These are phyloP conservation scores for Fusarium irregulare DNA, from an alignment of 2,329 filamentous ascomycete species.

Conservation along the genomic window DNA sequence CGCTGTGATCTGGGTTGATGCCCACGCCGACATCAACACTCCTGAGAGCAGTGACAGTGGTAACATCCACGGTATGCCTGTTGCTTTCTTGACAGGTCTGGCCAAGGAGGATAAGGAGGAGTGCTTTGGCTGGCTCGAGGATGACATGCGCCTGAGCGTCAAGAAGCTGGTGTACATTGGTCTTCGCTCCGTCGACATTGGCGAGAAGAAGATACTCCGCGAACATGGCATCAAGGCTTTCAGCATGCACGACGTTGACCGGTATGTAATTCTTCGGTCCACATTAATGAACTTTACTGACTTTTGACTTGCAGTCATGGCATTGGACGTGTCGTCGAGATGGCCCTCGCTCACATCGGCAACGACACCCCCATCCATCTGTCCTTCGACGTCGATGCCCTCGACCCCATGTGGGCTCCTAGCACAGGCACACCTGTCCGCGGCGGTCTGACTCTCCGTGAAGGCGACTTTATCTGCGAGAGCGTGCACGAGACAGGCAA, in stretches of 20 bases:
- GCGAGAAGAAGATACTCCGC: slow-evolving; percentile 90
- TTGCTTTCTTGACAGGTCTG: slow-evolving; percentile 89
- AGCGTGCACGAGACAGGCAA: slow-evolving; percentile 83
- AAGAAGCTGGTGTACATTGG: slow-evolving; percentile 98
- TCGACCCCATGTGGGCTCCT: slow-evolving; percentile 96
- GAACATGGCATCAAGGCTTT: slow-evolving; percentile 95
- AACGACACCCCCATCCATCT: slow-evolving; percentile 95
- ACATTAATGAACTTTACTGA: slow-evolving; percentile 4
- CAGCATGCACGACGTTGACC: slow-evolving; percentile 98
- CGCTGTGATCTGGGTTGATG: slow-evolving; percentile 98
- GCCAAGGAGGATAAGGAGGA: slow-evolving; percentile 80
- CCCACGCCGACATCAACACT: slow-evolving; percentile 97
- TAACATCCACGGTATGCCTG: slow-evolving; percentile 98
- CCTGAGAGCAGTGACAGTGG: slow-evolving; percentile 90
- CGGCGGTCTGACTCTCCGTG: slow-evolving; percentile 90
- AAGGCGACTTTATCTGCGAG: slow-evolving; percentile 97
- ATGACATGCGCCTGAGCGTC: slow-evolving; percentile 75
- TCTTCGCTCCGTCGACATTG: slow-evolving; percentile 89
- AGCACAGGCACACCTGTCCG: slow-evolving; percentile 95
- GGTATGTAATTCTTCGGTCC: slow-evolving; percentile 60
- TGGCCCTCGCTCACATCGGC: slow-evolving; percentile 97
- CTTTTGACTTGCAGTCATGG: slow-evolving; percentile 70
- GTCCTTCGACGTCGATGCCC: slow-evolving; percentile 95
- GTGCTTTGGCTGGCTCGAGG: slow-evolving; percentile 88
- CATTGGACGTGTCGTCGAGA: slow-evolving; percentile 95